Evolutionary conservation across 2,329 filamentous ascomycete genomes (phyloP).

Genomic region (Penicillium sp.): DNA sequence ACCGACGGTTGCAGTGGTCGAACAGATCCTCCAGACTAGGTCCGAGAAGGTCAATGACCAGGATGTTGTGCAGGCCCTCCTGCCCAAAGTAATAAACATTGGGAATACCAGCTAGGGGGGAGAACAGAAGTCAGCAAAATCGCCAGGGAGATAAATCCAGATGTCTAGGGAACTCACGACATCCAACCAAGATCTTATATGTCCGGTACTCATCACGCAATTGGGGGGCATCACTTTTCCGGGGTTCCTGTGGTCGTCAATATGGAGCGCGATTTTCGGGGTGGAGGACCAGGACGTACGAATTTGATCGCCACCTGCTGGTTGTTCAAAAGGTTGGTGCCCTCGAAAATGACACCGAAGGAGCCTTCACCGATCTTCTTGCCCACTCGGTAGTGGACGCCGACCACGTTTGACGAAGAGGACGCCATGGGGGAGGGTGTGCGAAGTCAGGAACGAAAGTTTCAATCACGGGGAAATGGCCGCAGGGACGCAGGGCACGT

Average conservation of each 20-base stretch:
- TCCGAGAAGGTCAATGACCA: conserved; percentile 94
- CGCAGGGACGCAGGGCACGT: conserved; percentile 26
- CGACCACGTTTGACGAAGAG: conserved; percentile 94
- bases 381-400: conserved; percentile 96
- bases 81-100: conserved; percentile 99
- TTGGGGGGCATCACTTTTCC: conserved; percentile 98
- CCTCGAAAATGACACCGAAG: conserved; percentile 98
- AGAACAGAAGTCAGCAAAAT: conserved; percentile 38
- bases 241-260: conserved; percentile 73
- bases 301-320: conserved; percentile 99
- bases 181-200: conserved; percentile 98
- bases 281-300: conserved; percentile 60
- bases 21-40: conserved; percentile 96
- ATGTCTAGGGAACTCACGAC: conserved; percentile 71
- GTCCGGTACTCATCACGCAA: conserved; percentile 97
- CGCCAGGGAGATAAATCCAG: neutral
- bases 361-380: conserved; percentile 99
- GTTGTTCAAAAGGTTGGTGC: conserved; percentile 97
- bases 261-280: conserved; percentile 8
- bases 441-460: conserved; percentile 19
- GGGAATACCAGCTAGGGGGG: conserved; percentile 80
- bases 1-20: conserved; percentile 93
- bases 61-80: conserved; percentile 97
- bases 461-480: conserved; percentile 22
- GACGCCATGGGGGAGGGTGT: conserved; percentile 67